Base-by-base conservation (phyloP, 768 basidiomycete species). In the Hirschioporus abietinus region DNA sequence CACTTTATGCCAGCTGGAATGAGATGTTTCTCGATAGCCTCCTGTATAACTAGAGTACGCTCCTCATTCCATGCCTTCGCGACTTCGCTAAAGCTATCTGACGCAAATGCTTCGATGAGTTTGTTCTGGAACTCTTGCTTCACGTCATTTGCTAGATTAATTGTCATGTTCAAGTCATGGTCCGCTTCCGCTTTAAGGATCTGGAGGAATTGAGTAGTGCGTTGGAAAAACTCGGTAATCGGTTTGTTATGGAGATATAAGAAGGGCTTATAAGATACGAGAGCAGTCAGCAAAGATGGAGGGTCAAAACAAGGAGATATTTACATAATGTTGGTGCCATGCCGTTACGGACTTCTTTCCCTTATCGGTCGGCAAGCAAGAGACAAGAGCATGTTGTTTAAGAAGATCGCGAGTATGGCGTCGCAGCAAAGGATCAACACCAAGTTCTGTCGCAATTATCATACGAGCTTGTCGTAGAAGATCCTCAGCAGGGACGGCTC, bases 161-260 rank as follows among this genome's bases (percentile, higher is more conserved):
- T 85, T 7, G 86, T 78, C 64, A 96, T 84, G 0, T 83, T 92
- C 72, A 99, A 87, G 63, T 99, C 83, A 66, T 90, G 88, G 64
- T 96, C 92, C n/a, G 86, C 78, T 76, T 99, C 96, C 1, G 97
- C 97, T 57, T 86, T 84, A 9, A 98, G 86, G 70, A 99, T 96
- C 70, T 93, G 88, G 26, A 98, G 81, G 78, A 96, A 98, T 71
- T 96, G 93, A 23, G 92, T 80, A 0, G 84, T 80, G 4, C 20
- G 42, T 57, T 88, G 83, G 52, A 88, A 71, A 86, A 96, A 89
- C 5, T 88, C 83, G 30, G 75, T 74, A 34, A 94, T 83, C 26
- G 86, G 87, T 73, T 97, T 99, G 68, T 90, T 83, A 27, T 83
- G 79, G 30, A 98, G 83, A 78, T 98, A 99, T 82, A 99, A 99